Base-by-base conservation (phyloP, 345 rosid genomes). In the Lepidium sativum region DNA sequence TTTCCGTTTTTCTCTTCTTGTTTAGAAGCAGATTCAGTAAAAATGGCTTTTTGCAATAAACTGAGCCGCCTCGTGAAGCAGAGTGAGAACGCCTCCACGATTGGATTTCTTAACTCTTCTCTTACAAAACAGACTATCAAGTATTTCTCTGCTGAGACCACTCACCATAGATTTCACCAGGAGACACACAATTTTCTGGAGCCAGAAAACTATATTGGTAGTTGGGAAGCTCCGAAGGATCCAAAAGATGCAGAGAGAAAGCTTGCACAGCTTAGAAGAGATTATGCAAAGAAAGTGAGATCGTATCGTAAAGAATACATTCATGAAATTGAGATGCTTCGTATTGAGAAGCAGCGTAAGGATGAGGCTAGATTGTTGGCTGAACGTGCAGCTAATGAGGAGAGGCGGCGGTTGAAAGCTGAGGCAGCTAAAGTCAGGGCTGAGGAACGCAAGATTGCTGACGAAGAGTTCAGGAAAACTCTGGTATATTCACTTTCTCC, bases 391-490 rank as follows among this genome's bases (percentile, higher is more conserved):
- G 92, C 90, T 6, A 94, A 89, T 50, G 97, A 94, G 69, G 96
- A 90, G 83, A 82, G 89, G 31, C 74, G 78, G 53, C 83, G 79
- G 55, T 71, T 90, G 56, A 94, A 90, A 55, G 95, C 91, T 5
- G 92, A 87, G 60, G 92, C 83, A 13, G 97, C 96, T 69, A 86
- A 86, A 67, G 82, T 80, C 35, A 75, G 86, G 55, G 97, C 96
- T 4, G 75, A 86, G 65, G 95, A 90, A 68, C 81, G 97, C 9
- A 80, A 67, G 79, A 65, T 86, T 3, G 87, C 85, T 31, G 65
- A 85, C 32, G 65, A 85, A 56, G 89, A 86, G 80, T 87, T 90
- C 55, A 82, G 86, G 17, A 77, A 69, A 37, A 50, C 67, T 0
- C 77, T 84, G 70, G 90, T 84, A 56, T 10, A 10, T 41, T 53